Conservation (phyloP, 768 basidiomycete genomes). For the Trametopsis cervina region DNA sequence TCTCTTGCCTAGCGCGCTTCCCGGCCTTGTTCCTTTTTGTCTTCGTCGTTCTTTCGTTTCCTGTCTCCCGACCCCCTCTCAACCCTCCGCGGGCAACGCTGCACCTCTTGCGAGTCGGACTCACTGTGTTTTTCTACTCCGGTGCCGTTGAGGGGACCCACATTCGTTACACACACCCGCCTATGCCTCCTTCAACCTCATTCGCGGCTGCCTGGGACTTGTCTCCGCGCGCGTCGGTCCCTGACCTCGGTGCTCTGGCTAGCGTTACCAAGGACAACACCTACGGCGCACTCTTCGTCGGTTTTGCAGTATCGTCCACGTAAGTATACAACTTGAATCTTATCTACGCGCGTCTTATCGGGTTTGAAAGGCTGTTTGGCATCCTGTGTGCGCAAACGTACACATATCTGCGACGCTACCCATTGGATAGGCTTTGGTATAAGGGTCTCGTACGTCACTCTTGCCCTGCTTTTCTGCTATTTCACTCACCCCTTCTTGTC, state of each 20-base stretch:
- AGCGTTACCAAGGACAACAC: constrained; percentile 34
- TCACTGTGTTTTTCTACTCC: no score
- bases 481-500: not conserved
- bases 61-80: no score
- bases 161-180: no score
- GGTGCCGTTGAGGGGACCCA: no score
- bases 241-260: not conserved
- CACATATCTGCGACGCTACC: constrained; percentile 49
- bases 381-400: constrained; percentile 47
- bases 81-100: no score
- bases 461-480: not conserved
- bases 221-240: not conserved
- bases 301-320: constrained; percentile 44
- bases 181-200: no score
- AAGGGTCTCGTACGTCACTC: constrained; percentile 41
- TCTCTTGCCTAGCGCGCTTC: no score
- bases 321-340: constrained; percentile 18
- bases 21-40: no score
- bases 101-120: no score
- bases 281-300: constrained; percentile 54
- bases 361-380: constrained; percentile 40
- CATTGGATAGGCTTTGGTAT: constrained; percentile 42
- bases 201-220: no score
- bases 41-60: no score
- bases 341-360: no score